Evolutionary conservation across 2,329 filamentous ascomycete species (phyloP), one percentile per base, ranked within the genome.

Genomic region (Pleoardoris graminearum): DNA sequence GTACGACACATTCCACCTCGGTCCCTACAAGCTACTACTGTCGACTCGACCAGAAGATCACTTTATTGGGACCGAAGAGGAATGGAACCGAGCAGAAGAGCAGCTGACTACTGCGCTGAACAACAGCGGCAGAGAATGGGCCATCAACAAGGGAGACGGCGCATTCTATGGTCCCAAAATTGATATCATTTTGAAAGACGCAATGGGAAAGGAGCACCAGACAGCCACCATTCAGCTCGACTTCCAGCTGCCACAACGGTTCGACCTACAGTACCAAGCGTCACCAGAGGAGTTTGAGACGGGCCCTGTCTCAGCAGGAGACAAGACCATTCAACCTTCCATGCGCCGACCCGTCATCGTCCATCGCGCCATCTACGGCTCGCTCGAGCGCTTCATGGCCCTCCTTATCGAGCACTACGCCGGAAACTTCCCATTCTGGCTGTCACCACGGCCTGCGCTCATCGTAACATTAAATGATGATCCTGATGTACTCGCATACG

Each of bases 81-180:
- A 91, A 62, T 91, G 85, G 81, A 77, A 85, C 30, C 79, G 78
- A 54, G 88, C 88, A 1, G 88, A 91, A 67, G 68, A 70, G n/a
- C 85, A 90, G 43, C 74, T 91, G 50, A 83, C 79, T 49, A 74
- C 80, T 48, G 86, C 87, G 0, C 74, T 91, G 32, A 78, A 86
- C 54, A 80, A 76, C 22, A 85, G 81, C 12, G 87, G 86, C 8
- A 82, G 85, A 62, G 75, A 82, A 30, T 96, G 90, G 89, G 82
- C 81, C 2, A 61, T 93, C 51, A 93, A 91, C 57, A 82, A 87
- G 63, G 90, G 90, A 10, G 91, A 95, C 54, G 91, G 91, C 12
- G 91, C 91, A 3, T 96, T 96, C 67, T 96, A 96, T 66, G 91
- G 91, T 0, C 91, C 91, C 27, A 96, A 96, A 76, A 96, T 96